Base-by-base conservation (phyloP, 306 rosid genomes). In the Acacia acuminata region DNA sequence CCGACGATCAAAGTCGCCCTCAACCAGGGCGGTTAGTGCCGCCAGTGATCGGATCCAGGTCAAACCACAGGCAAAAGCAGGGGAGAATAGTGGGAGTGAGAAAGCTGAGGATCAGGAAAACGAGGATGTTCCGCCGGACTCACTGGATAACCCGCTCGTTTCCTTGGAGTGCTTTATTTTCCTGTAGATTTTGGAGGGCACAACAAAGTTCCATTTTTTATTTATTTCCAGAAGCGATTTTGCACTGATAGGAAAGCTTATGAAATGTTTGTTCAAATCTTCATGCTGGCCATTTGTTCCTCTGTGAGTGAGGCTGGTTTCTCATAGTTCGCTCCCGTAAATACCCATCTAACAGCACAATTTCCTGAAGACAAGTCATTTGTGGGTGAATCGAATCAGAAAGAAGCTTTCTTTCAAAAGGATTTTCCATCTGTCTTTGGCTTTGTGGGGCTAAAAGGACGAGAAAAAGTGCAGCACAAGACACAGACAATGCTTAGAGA, bases 161-260 rank as follows among this genome's bases (percentile, higher is more conserved):
- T 88, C 97, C 14, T 82, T 96, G 80, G 99, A 96, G 85, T 96
- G 99, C 88, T 96, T 96, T 86, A 96, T 96, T 88, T 96, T 96
- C 84, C 90, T 96, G 89, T 96, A 96, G 87, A 22, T 79, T 76
- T 50, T 38, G 50, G 40, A 24, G 48, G 60, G 68, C 45, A 53
- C 2, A 51, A 44, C 40, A 81, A 58, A 67, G 84, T 53, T 66
- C 13, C 10, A 16, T 44, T 36, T 53, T 65, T 77, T 40, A 8
- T 73, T 73, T 76, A 58, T 72, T 56, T 80, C 67, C 61, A 65
- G 83, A 42, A 79, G 73, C 67, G 48, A 61, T 79, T 74, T 78
- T 86, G 73, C 78, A 73, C 53, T 78, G 67, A 14, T 82, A 8
- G 78, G 69, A 81, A 27, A 50, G 30, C 13, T 20, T 81, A 84